Evolutionary conservation across 805 yeast genomes (phyloP).

Genomic region (Nadsonia fulvescens): DNA sequence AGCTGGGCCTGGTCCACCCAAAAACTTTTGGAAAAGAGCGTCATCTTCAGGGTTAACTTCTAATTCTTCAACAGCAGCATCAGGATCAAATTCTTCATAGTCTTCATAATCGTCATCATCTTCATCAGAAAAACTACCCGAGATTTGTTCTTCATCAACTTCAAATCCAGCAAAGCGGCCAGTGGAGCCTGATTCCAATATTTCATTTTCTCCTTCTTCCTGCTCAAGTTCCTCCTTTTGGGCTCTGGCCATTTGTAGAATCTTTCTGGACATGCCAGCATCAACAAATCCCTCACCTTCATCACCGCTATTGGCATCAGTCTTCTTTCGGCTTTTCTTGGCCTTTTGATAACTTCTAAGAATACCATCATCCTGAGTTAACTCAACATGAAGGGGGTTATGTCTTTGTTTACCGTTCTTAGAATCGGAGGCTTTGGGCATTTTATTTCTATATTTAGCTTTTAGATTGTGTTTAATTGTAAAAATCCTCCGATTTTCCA

Average conservation of each 20-base stretch:
- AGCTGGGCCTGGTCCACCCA: constrained; percentile 15
- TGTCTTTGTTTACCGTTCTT: constrained; percentile 40
- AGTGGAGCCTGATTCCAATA: constrained; percentile 15
- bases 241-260: constrained; percentile 73
- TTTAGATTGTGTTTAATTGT: constrained; percentile 1
- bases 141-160: constrained; percentile 32
- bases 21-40: constrained; percentile 61
- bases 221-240: constrained; percentile 81
- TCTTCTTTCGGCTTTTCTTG: constrained; percentile 19
- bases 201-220: constrained; percentile 32
- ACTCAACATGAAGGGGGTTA: constrained; percentile 63
- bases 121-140: constrained; percentile 20
- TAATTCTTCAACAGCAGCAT: constrained; percentile 38
- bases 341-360: constrained; percentile 29
- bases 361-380: constrained; percentile 57
- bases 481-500: not conserved
- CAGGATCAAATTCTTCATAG: constrained; percentile 25
- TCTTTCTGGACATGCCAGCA: constrained; percentile 66
- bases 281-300: constrained; percentile 52
- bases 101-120: constrained; percentile 30
- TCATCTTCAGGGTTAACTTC: constrained; percentile 68
- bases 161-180: constrained; percentile 27
- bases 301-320: constrained; percentile 21
- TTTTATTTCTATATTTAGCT: constrained; percentile 4
- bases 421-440: constrained; percentile 11